Evolutionary conservation across 208 protist genomes (phyloP), one percentile per base, ranked within the genome.

Genomic region (Naegleria lovaniensis): DNA sequence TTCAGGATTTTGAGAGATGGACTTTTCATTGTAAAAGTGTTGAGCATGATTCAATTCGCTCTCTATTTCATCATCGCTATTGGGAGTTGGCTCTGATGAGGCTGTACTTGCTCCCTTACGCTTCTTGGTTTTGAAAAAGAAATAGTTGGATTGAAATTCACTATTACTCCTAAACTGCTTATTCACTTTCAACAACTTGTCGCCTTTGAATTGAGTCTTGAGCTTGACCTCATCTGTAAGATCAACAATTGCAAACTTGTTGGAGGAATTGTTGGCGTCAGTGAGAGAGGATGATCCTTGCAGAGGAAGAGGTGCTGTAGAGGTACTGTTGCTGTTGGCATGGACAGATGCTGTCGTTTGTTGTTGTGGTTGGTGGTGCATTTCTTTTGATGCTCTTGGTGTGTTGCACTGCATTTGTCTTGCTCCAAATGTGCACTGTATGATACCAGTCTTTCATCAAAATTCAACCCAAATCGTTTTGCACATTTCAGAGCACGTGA

Each of bases 81-180:
- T 67, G 3, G 55, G 55, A 67, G 55, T 67, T 67, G 22, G 19
- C 11, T 22, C 55, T 19, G 55, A n/a, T n/a, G n/a, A 29, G 88
- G 98, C 99, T 9, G 98, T 99, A 93, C 99, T 94, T 95, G 22
- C 11, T 15, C 22, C 22, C 55, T 67, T 67, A 67, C 55, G 55
- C 22, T 67, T 67, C 55, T 67, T 67, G 22, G 55, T 67, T 29
- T 67, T 67, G 55, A 67, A 67, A 29, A 67, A 67, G 22, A 67
- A 67, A 29, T 67, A 67, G 13, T 67, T 67, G 55, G 55, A 15
- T 67, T 67, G 55, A 67, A 67, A 67, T 67, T 67, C 55, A 13
- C 19, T 67, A 67, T 67, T 67, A 29, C 55, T 67, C 22, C 55
- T 67, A 29, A 67, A 67, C 22, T 67, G 55, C 55, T 67, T 67